Evolutionary conservation across 768 basidiomycete genomes (phyloP), one percentile per base, ranked within the genome.

Genomic region (Epithele typhae): DNA sequence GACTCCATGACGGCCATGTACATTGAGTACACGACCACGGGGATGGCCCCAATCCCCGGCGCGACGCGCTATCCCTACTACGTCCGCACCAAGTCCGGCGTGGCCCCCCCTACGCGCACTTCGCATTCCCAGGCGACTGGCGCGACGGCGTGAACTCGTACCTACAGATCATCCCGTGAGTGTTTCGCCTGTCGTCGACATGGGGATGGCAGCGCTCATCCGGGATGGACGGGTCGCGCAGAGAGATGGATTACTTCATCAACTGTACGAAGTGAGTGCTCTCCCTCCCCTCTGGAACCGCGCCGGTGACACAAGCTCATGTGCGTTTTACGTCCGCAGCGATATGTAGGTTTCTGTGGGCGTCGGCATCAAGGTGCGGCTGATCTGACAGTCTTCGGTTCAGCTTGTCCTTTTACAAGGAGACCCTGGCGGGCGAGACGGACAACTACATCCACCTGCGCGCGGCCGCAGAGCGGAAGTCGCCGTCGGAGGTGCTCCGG

Each of bases 81-180:
- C 38, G 54, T 59, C 4, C 48, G 52, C 15, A 5, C 57, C 48
- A 44, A 49, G 35, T 66, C 69, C 19, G 71, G 70, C 1, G 51
- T 61, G 6, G 51, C 59, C 0, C 67, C 69, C 41, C 66, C 0
- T 75, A 64, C 33, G 52, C 54, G 1, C 54, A 68, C 39, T 64
- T 68, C 54, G 59, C 64, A n/a, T 45, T 45, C 24, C 18, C 36
- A 2, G 18, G 19, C n/a, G 25, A 18, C 11, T 76, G 72, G 51
- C 9, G 18, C 69, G 3, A 11, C 24, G 5, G 19, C 18, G 25
- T 25, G 14, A 48, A 48, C 17, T 43, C 56, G 4, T 72, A 69
- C 36, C 59, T 66, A 15, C 71, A 71, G 46, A 62, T 63, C 17
- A 52, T 73, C 33, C 71, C 69, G 59, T 57, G 25, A 51, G 56